Percentiles rank a stretch among this genome's conserved stretches.
Conservation (phyloP, 2,329 filamentous ascomycete species). For the Tolypocladium cylindrosporum region DNA sequence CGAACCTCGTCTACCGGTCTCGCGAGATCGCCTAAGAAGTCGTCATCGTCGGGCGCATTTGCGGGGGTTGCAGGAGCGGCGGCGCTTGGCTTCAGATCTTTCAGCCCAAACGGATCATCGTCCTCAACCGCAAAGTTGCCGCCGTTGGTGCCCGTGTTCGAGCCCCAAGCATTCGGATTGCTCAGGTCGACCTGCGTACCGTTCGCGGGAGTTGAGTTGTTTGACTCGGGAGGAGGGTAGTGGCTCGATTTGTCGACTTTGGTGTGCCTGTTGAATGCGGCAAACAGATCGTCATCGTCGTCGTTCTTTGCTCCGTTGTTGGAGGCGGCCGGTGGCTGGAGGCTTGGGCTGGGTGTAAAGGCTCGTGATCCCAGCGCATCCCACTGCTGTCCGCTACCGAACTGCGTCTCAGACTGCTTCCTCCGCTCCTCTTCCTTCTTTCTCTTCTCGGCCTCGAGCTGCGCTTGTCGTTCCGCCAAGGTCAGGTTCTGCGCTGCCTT, state of each 20-base stretch:
- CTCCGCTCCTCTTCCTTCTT: conserved; percentile 66
- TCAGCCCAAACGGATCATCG: conserved; percentile 82
- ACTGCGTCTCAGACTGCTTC: conserved; percentile 64
- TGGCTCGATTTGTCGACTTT: conserved; percentile 57
- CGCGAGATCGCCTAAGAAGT: conserved; percentile 55
- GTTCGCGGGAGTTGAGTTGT: conserved; percentile 34
- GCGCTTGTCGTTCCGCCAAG: conserved; percentile 67
- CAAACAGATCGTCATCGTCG: conserved; percentile 56
- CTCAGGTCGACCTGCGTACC: conserved; percentile 38
- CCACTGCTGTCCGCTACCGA: conserved; percentile 68
- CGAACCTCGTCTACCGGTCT: conserved; percentile 56
- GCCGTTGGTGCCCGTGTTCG: conserved; percentile 14
- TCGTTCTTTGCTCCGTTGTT: conserved; percentile 6
- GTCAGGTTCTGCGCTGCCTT: conserved; percentile 61
- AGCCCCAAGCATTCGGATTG: conserved; percentile 43
- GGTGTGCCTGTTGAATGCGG: conserved; percentile 56
- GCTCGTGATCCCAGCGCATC: conserved; percentile 55
- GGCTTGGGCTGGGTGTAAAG: conserved; percentile 26
- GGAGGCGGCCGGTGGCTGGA: conserved; percentile 10
- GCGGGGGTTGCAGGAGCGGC: conserved; percentile 15
- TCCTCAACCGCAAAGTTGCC: conserved; percentile 51
- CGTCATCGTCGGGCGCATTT: conserved; percentile 43
- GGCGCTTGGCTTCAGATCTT: conserved; percentile 41
- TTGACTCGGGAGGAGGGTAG: conserved; percentile 44
- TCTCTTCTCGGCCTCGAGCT: conserved; percentile 53